These are phyloP conservation scores for Cercospora sojina DNA, from an alignment of 2,329 filamentous ascomycete genomes.

Conservation along the genomic window DNA sequence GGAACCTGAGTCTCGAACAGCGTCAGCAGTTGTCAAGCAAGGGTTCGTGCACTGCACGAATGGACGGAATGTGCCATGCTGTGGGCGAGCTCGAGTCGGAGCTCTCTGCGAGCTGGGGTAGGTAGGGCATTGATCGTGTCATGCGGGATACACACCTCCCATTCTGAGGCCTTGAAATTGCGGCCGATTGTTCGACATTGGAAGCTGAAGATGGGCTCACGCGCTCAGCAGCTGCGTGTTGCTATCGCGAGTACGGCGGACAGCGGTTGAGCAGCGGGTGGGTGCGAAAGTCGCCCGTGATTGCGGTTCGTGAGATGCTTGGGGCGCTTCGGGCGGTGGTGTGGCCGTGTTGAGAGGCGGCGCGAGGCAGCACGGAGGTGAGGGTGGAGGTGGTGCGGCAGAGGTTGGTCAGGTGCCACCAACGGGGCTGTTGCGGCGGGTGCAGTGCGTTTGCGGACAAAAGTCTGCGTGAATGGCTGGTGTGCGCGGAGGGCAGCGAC, in stretches of 20 bases:
- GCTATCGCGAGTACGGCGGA: slow-evolving; percentile 45
- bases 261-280: slow-evolving; percentile 49
- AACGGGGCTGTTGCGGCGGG: not conserved
- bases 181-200: slow-evolving; percentile 89
- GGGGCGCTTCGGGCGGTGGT: not conserved
- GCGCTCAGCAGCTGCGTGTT: slow-evolving; percentile 27
- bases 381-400: not conserved
- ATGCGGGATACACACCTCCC: slow-evolving; percentile 71
- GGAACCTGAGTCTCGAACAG: slow-evolving; percentile 42
- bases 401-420: slow-evolving; percentile 7
- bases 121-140: not conserved
- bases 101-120: not conserved
- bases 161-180: slow-evolving; percentile 88
- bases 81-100: not conserved
- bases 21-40: not conserved
- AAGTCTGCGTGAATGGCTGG: not conserved
- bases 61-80: not conserved
- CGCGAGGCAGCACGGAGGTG: slow-evolving; percentile 1
- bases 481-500: not conserved
- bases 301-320: slow-evolving; percentile 43
- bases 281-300: slow-evolving; percentile 53
- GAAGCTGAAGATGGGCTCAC: slow-evolving; percentile 29
- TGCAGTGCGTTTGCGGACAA: not conserved
- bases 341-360: not conserved
- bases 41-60: not conserved